Base-by-base conservation (phyloP, 2,329 filamentous ascomycete genomes). In the Phoma sp. region DNA sequence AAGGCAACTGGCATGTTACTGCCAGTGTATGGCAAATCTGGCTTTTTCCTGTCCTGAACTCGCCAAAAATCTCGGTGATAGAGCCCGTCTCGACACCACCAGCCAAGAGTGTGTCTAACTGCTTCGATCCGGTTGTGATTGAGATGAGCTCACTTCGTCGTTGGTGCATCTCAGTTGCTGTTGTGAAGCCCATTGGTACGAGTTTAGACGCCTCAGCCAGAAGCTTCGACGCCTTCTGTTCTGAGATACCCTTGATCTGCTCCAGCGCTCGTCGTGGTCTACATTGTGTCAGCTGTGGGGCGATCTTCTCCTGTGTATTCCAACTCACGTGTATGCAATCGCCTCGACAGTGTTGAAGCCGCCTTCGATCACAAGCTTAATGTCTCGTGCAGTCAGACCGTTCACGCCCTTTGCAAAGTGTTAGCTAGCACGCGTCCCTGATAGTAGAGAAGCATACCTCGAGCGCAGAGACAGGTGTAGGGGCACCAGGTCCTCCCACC, bases 1-100 rank as follows among this genome's bases (percentile, higher is more conserved):
- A 98, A 1, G 95, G 95, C 38, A 99, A 77, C 76, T 99, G 95
- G 73, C 96, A 99, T 41, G 95, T 99, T 27, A 99, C 95, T 0
- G 96, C 95, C n/a, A 99, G 83, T 0, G 95, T 99, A 75, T 99
- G 96, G 69, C 95, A 99, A 54, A 99, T 94, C 77, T 99, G 95
- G 80, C 92, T 96, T 80, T 99, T 99, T 76, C 95, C 96, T 0
- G 95, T 99, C 68, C 95, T 85, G 73, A 99, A 99, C 76, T 99
- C 95, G 72, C 95, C 95, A 72, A 99, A 99, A 3, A 99, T 88
- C 77, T 99, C 96, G 0, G 96, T 99, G 49, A 99, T 96, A 8
- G 93, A 98, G 39, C 96, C 96, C 0, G 95, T 99, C 77, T 99
- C 96, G 45, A 99, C 85, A 55, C 95, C 95, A 67, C 95, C 95